Base-by-base conservation (phyloP, 768 basidiomycete species). In the Phanerochaete carnosa region DNA sequence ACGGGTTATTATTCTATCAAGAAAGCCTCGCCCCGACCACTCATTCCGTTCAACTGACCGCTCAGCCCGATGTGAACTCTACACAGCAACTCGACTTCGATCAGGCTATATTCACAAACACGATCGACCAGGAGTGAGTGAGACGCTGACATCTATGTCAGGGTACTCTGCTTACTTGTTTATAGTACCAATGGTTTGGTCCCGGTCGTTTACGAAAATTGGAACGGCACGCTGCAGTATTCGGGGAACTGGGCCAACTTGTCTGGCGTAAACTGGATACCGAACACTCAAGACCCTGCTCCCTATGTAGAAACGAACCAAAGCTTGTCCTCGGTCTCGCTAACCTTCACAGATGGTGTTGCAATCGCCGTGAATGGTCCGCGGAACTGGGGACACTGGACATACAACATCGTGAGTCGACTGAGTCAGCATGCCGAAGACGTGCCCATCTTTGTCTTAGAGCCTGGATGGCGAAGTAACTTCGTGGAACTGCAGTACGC, bases 11-110 rank as follows among this genome's bases (percentile, higher is more conserved):
- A 32, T 80, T 79, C 26, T 73, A 77, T 12, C 70, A 85, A 56
- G 64, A 76, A 32, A 69, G 75, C 51, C 77, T 90, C 9, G 3
- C 69, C 11, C 74, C 84, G 62, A 69, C 73, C 19, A 69, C 72
- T 49, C 90, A 92, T 70, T 80, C 76, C 5, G 66, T 92, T 51
- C 73, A 79, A 28, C 74, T 92, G 56, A 82, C 78, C 78, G 23
- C 72, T 69, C 52, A 80, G 47, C 55, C 70, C 66, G 66, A 51
- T 0, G 57, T 19, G 12, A 25, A 25, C 49, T 2, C 60, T 8
- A 59, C 50, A 26, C 61, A 73, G 25, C 74, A 76, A 65, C 68
- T 90, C 22, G 72, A 72, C 15, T 89, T 91, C 69, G 81, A 87
- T 60, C 72, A 74, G 59, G 88, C 86, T 1, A 65, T 80, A 43